Evolutionary conservation across 176 grass and related monocot species (phyloP).

Genomic region (Ensete ventricosum): DNA sequence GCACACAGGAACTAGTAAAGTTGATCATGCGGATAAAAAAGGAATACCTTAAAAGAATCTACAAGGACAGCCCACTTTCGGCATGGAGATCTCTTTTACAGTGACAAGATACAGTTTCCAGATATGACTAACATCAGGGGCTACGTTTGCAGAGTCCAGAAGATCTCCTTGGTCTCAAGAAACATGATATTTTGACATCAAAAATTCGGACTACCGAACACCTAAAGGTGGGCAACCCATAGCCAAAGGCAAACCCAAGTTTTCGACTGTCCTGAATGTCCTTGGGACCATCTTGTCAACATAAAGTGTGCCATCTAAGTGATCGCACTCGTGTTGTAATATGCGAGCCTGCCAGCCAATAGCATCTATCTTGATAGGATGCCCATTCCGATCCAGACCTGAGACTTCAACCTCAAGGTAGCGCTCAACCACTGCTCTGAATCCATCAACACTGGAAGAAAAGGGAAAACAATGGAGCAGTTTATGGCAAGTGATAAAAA

Average conservation of each 20-base stretch:
- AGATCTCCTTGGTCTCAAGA: background rate
- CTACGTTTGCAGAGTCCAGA: background rate
- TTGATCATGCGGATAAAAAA: background rate
- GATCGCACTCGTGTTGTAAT: constrained; percentile 89
- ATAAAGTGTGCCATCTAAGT: constrained; percentile 80
- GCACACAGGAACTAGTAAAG: no score
- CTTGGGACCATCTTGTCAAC: constrained; percentile 87
- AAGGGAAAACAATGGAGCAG: background rate
- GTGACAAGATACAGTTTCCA: background rate
- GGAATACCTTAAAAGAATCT: background rate
- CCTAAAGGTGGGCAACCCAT: constrained; percentile 58
- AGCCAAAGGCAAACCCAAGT: constrained; percentile 66
- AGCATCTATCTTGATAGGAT: constrained; percentile 58
- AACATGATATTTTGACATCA: background rate
- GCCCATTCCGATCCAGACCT: constrained; percentile 61
- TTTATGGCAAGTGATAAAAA: background rate
- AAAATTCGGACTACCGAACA: constrained; percentile 18
- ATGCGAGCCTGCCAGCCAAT: constrained; percentile 91
- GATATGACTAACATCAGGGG: background rate
- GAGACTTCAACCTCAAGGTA: constrained; percentile 84
- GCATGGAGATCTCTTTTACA: background rate
- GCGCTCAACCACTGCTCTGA: constrained; percentile 60
- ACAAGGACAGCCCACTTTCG: background rate
- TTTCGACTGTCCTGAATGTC: constrained; percentile 78
- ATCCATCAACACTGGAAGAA: constrained; percentile 72